A percentile compares a stretch with the other conserved stretches of the same genome.
Evolutionary conservation across 164 flowering plant genomes (phyloP).

Genomic region (Santalum album): DNA sequence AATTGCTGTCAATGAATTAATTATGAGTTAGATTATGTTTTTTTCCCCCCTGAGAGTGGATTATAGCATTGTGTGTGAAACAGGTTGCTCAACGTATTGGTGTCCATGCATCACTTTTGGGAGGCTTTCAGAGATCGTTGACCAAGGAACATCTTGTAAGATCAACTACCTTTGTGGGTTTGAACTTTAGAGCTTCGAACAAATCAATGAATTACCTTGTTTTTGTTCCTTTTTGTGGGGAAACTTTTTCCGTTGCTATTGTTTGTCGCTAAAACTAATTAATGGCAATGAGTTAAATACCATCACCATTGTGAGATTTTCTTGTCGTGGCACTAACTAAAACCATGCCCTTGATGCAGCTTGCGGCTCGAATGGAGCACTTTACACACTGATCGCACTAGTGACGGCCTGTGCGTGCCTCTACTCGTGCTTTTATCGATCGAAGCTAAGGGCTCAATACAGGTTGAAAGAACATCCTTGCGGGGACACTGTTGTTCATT

Average conservation of each 20-base stretch:
- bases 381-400: conserved; percentile 18
- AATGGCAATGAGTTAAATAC: too few species aligned
- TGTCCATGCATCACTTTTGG: conserved; percentile 25
- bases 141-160: conserved; percentile 19
- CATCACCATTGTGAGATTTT: too few species aligned
- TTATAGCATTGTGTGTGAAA: too few species aligned
- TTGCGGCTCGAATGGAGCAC: conserved; percentile 22
- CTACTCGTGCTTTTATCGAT: conserved; percentile 29
- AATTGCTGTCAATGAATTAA: conserved; percentile 12
- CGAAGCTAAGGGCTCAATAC: conserved; percentile 32
- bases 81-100: conserved; percentile 24
- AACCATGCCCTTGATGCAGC: too few species aligned
- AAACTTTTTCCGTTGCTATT: too few species aligned
- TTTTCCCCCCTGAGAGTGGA: too few species aligned
- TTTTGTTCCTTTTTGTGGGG: too few species aligned
- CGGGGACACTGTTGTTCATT: conserved; percentile 27
- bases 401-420: conserved; percentile 23
- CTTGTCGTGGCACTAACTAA: too few species aligned
- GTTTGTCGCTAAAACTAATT: too few species aligned
- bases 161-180: background rate
- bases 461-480: conserved; percentile 21
- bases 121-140: conserved; percentile 12
- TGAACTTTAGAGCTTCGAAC: too few species aligned
- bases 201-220: too few species aligned
- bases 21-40: background rate